A percentile compares a stretch with the other conserved stretches of the same genome.
These are phyloP conservation scores for Solanum hybrid DNA, from an alignment of 305 asterid species.

Conservation along the genomic window DNA sequence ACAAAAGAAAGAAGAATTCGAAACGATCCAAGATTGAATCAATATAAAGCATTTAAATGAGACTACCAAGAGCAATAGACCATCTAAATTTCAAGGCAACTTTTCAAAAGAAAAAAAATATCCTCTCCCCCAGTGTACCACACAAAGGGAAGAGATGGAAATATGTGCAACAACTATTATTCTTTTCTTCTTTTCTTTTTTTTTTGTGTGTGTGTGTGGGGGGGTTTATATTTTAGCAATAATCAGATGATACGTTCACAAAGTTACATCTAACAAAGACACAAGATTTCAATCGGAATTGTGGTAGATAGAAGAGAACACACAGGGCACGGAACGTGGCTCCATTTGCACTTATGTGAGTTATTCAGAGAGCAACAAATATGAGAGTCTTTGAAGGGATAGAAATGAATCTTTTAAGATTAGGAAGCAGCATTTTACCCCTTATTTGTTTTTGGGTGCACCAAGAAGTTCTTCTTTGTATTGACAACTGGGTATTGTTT, in stretches of 20 bases:
- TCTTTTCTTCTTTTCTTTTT: not conserved
- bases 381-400: not conserved
- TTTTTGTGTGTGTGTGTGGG: not conserved
- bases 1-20: not conserved
- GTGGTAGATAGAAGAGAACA: not conserved
- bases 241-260: not conserved
- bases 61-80: not conserved
- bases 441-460: not conserved
- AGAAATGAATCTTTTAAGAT: not conserved
- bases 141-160: not conserved
- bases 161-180: not conserved
- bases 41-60: not conserved
- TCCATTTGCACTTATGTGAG: not conserved
- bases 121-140: not conserved
- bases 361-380: not conserved
- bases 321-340: not conserved
- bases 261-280: not conserved
- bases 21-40: not conserved
- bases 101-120: not conserved
- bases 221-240: not conserved
- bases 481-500: not conserved
- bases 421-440: not conserved
- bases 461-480: not conserved
- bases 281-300: not conserved
- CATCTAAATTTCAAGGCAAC: not conserved